These are phyloP conservation scores for Macrocybe gigantea DNA, from an alignment of 768 basidiomycete genomes.

Conservation along the genomic window DNA sequence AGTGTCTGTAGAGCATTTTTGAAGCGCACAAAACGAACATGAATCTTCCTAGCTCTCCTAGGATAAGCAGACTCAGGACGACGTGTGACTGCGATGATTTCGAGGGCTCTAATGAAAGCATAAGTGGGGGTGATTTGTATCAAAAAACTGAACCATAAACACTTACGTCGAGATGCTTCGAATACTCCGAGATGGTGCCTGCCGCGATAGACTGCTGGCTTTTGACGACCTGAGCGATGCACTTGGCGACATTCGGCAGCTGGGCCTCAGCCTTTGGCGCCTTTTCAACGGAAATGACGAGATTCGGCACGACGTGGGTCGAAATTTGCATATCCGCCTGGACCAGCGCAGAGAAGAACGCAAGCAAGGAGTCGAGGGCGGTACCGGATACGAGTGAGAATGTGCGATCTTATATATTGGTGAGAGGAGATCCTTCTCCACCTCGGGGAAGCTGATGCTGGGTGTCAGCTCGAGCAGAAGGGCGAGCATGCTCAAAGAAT, in stretches of 20 bases:
- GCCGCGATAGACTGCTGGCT: slow-evolving; percentile 68
- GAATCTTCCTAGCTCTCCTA: slow-evolving; percentile 91
- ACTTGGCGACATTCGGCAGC: slow-evolving; percentile 74
- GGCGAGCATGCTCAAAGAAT: slow-evolving; percentile 60
- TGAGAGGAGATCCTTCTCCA: slow-evolving; percentile 63
- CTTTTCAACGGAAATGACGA: slow-evolving; percentile 64
- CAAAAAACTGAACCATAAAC: background rate
- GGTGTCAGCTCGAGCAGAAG: slow-evolving; percentile 68
- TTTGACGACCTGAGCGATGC: slow-evolving; percentile 77
- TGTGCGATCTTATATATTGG: slow-evolving; percentile 68
- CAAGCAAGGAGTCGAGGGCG: slow-evolving; percentile 75
- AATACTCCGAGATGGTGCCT: slow-evolving; percentile 80
- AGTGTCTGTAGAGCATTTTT: too few species aligned
- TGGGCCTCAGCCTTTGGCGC: slow-evolving; percentile 52
- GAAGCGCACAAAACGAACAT: slow-evolving; percentile 46
- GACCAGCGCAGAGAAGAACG: slow-evolving; percentile 80
- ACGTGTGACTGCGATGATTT: slow-evolving; percentile 60
- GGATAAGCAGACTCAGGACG: slow-evolving; percentile 78
- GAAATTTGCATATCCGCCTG: slow-evolving; percentile 80
- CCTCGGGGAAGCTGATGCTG: slow-evolving; percentile 61
- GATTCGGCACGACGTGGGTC: slow-evolving; percentile 72
- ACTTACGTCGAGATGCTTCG: slow-evolving; percentile 69
- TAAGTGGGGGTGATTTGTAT: background rate
- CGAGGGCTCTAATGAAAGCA: slow-evolving; percentile 17
- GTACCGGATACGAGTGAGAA: slow-evolving; percentile 71